phyloP scores from a whole-genome alignment of 805 yeast genomes.

The Suhomyces tanzawaensis region DNA sequence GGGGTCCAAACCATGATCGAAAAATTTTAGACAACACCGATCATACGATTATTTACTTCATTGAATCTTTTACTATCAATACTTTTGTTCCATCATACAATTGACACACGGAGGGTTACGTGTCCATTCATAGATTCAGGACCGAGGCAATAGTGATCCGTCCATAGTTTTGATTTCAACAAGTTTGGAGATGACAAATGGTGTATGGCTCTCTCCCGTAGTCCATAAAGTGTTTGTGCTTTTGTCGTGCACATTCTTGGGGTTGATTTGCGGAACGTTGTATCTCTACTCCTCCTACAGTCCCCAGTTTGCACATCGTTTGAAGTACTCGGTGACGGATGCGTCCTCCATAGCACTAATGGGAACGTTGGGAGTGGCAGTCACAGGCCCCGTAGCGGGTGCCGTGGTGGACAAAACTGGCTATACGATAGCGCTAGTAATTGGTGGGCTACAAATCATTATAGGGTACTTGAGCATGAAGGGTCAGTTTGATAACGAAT shows the following conservation, averaged over 20 bases:
- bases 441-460: slow-evolving; percentile 50
- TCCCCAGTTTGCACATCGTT: slow-evolving; percentile 64
- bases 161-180: too few species aligned
- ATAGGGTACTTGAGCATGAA: slow-evolving; percentile 58
- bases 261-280: slow-evolving; percentile 68
- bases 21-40: too few species aligned
- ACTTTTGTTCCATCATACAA: too few species aligned
- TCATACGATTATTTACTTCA: too few species aligned
- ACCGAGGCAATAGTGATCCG: too few species aligned
- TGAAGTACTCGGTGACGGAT: slow-evolving; percentile 59
- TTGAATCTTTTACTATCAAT: too few species aligned
- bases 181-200: too few species aligned
- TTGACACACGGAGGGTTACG: too few species aligned
- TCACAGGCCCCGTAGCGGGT: slow-evolving; percentile 70
- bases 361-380: slow-evolving; percentile 64
- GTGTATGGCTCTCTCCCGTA: slow-evolving; percentile 17
- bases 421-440: slow-evolving; percentile 48
- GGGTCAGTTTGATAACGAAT: slow-evolving; percentile 43
- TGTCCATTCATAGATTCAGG: too few species aligned
- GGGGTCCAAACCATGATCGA: too few species aligned
- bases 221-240: slow-evolving; percentile 20
- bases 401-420: slow-evolving; percentile 61
- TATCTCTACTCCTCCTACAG: slow-evolving; percentile 76
- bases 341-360: slow-evolving; percentile 62
- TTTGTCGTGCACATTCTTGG: slow-evolving; percentile 33